These are phyloP conservation scores for Pseudogymnoascus sp. DNA, from an alignment of 2,329 filamentous ascomycete species.

Conservation along the genomic window DNA sequence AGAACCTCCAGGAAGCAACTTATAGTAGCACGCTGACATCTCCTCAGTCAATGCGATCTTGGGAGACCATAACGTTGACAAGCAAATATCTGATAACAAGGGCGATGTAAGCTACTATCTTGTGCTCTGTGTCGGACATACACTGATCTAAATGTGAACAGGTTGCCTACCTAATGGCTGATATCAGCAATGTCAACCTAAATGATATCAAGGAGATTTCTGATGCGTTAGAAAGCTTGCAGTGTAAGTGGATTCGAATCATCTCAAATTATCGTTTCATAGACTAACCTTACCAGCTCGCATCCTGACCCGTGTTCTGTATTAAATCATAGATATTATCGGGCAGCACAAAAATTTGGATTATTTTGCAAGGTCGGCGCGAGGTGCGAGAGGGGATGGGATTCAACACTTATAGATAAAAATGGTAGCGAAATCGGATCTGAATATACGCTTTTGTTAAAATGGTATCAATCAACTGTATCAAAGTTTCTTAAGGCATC, in stretches of 20 bases:
- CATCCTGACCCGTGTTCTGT: slow-evolving; percentile 31
- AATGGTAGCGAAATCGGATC: not conserved
- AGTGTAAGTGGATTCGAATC: slow-evolving; percentile 48
- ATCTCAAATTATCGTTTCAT: not conserved
- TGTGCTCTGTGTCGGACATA: not conserved
- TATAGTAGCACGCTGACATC: not conserved
- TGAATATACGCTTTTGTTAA: not conserved
- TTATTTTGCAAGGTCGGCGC: slow-evolving; percentile 1
- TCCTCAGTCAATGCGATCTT: slow-evolving; percentile 80
- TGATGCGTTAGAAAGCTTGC: slow-evolving; percentile 70
- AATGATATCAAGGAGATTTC: slow-evolving; percentile 79
- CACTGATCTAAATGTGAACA: slow-evolving; percentile 27
- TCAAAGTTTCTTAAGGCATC: not conserved
- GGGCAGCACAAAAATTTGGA: not conserved
- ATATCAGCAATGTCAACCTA: slow-evolving; percentile 79
- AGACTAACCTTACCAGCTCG: slow-evolving; percentile 24
- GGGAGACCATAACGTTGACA: slow-evolving; percentile 93
- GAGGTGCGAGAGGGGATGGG: slow-evolving; percentile 5
- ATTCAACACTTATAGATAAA: slow-evolving; percentile 4
- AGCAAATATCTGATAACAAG: slow-evolving; percentile 94
- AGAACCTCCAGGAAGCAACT: slow-evolving; percentile 18
- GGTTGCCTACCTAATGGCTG: slow-evolving; percentile 94
- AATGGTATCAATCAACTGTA: not conserved
- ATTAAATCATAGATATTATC: slow-evolving; percentile 20
- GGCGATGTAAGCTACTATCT: slow-evolving; percentile 59